phyloP scores from a whole-genome alignment of 225 moss, liverwort and hornwort species.

The Marchantia polymorpha region DNA sequence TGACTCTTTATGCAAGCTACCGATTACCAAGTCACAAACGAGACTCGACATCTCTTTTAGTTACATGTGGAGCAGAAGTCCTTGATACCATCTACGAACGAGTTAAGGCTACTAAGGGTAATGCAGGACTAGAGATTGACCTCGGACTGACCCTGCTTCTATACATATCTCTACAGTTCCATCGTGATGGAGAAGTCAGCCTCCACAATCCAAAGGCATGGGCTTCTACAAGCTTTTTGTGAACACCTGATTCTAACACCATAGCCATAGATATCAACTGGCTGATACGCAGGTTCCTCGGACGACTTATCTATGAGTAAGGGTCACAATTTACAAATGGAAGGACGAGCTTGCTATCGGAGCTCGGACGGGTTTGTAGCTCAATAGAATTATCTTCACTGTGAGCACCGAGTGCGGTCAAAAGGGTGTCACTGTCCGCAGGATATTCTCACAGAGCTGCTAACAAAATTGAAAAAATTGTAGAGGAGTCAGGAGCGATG shows the following conservation, averaged over 20 bases:
- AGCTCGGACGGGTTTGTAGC: not conserved
- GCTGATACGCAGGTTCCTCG: not conserved
- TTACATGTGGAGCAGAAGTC: not conserved
- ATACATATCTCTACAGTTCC: not conserved
- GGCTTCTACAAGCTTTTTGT: not conserved
- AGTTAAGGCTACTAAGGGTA: not conserved
- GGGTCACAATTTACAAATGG: not conserved
- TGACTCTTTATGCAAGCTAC: not conserved
- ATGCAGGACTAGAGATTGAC: not conserved
- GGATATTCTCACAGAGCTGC: not conserved
- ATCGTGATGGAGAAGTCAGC: not conserved
- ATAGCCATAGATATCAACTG: conserved; percentile 4
- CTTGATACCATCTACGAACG: not conserved
- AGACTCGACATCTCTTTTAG: not conserved
- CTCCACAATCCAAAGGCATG: not conserved
- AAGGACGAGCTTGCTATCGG: no score
- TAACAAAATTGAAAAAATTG: not conserved
- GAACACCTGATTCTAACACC: not conserved
- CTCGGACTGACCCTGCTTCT: not conserved
- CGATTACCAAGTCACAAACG: not conserved
- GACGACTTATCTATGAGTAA: not conserved
- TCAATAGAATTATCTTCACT: not conserved
- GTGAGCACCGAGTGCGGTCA: not conserved
- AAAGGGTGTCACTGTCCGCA: not conserved
- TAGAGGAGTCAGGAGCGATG: not conserved